These are phyloP conservation scores for Blastobotrys buckinghamii DNA, from an alignment of 1,139 yeast genomes.

Conservation along the genomic window DNA sequence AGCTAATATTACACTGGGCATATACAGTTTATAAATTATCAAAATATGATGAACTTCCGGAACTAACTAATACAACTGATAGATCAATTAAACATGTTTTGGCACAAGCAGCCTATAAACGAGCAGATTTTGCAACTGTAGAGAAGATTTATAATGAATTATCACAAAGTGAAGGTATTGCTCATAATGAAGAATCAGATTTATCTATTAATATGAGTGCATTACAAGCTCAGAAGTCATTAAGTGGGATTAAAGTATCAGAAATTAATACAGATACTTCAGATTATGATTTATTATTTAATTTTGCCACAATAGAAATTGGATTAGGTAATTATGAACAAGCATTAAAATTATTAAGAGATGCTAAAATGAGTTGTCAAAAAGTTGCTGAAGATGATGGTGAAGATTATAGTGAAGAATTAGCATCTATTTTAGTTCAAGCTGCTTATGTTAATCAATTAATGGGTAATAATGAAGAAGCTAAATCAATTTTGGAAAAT, in stretches of 20 bases:
- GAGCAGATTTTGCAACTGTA: constrained; percentile 54
- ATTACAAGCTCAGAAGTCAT: constrained; percentile 48
- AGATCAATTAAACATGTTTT: constrained; percentile 66
- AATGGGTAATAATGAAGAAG: constrained; percentile 40
- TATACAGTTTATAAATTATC: constrained; percentile 69
- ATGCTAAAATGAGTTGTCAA: constrained; percentile 44
- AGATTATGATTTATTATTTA: constrained; percentile 61
- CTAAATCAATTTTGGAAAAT: constrained; percentile 38
- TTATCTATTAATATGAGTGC: constrained; percentile 66
- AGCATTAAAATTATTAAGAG: constrained; percentile 45
- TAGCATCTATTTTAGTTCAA: constrained; percentile 63
- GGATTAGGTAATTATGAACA: constrained; percentile 39
- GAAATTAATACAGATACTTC: constrained; percentile 20
- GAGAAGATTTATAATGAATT: constrained; percentile 44
- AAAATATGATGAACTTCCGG: constrained; percentile 39
- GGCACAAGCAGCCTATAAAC: constrained; percentile 74
- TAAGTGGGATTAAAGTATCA: constrained; percentile 11
- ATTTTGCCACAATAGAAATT: constrained; percentile 55
- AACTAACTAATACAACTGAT: constrained; percentile 26
- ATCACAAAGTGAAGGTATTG: constrained; percentile 7
- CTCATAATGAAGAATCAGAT: constrained; percentile 44
- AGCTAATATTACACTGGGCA: constrained; percentile 45
- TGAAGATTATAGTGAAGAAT: constrained; percentile 38
- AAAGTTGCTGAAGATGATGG: constrained; percentile 40
- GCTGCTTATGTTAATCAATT: constrained; percentile 58